Conservation (phyloP, 2,329 filamentous ascomycete species). For the Diaporthe eres region DNA sequence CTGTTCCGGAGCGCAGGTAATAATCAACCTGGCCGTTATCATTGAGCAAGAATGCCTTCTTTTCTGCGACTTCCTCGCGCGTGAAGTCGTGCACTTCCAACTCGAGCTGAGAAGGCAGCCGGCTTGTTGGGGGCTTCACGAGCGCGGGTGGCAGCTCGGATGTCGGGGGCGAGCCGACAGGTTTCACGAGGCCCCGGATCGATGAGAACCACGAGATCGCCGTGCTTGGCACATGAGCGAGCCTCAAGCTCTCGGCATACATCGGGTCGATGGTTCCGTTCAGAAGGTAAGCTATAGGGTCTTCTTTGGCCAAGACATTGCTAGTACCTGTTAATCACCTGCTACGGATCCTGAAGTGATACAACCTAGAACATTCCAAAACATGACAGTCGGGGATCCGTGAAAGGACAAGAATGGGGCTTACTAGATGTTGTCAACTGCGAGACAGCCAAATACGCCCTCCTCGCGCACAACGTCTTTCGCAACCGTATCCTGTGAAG, state of each 20-base stretch:
- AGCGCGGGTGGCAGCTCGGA: conserved; percentile 47
- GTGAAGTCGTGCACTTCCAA: conserved; percentile 96
- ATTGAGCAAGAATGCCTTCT: conserved; percentile 87
- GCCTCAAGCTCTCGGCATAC: conserved; percentile 83
- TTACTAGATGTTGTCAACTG: conserved; percentile 90
- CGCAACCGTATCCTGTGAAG: conserved; percentile 63
- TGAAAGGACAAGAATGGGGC: no score
- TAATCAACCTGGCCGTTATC: conserved; percentile 98
- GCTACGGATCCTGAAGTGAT: no score
- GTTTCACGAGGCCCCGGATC: conserved; percentile 71
- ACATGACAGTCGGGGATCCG: no score
- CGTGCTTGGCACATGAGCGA: conserved; percentile 83
- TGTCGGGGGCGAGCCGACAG: conserved; percentile 58
- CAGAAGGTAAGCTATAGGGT: conserved; percentile 89
- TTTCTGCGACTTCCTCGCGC: conserved; percentile 91
- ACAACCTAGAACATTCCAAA: no score
- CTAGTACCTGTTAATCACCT: no score
- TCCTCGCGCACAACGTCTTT: conserved; percentile 79
- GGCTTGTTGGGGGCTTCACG: conserved; percentile 57
- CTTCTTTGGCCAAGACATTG: conserved; percentile 82
- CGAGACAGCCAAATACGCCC: conserved; percentile 89
- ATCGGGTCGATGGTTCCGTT: conserved; percentile 89
- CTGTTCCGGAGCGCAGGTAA: conserved; percentile 85
- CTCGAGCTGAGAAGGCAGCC: conserved; percentile 80
- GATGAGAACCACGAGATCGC: conserved; percentile 75